phyloP scores from a whole-genome alignment of 495 filamentous ascomycete genomes.

The Emericellopsis terricola region DNA sequence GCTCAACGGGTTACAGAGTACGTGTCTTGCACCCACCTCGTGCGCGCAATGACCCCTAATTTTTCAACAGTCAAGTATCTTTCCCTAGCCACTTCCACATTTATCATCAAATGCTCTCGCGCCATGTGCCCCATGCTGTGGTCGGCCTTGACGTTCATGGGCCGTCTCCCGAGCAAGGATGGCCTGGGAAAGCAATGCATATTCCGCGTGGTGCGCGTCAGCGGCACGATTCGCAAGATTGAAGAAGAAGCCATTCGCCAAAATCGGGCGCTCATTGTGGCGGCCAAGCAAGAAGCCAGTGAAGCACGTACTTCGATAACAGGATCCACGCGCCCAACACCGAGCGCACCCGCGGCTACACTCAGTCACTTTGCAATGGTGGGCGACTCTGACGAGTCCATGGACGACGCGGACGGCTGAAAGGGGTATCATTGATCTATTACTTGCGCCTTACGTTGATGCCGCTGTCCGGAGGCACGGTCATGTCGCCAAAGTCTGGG shows the following conservation, averaged over 20 bases:
- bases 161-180: constrained; percentile 39
- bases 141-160: constrained; percentile 74
- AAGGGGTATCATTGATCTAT: constrained; percentile 17
- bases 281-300: constrained; percentile 26
- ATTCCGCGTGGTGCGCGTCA: constrained; percentile 76
- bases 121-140: constrained; percentile 72
- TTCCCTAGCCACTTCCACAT: constrained; percentile 79
- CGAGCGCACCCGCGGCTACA: too few species aligned
- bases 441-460: constrained; percentile 21
- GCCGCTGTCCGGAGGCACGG: constrained; percentile 12
- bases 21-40: constrained; percentile 3
- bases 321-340: too few species aligned
- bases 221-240: constrained; percentile 80
- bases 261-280: constrained; percentile 50
- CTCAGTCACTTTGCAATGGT: too few species aligned
- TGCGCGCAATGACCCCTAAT: too few species aligned
- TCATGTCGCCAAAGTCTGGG: constrained; percentile 5
- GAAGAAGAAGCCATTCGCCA: constrained; percentile 75
- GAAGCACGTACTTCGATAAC: too few species aligned
- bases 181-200: constrained; percentile 42
- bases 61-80: constrained; percentile 64
- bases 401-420: constrained; percentile 22
- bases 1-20: constrained; percentile 34
- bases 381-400: constrained; percentile 33
- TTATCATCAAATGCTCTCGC: constrained; percentile 67